Percentiles rank a stretch among this genome's conserved stretches.
Conservation (phyloP, 129 eudicot species). For the Flaveria ramosissima region DNA sequence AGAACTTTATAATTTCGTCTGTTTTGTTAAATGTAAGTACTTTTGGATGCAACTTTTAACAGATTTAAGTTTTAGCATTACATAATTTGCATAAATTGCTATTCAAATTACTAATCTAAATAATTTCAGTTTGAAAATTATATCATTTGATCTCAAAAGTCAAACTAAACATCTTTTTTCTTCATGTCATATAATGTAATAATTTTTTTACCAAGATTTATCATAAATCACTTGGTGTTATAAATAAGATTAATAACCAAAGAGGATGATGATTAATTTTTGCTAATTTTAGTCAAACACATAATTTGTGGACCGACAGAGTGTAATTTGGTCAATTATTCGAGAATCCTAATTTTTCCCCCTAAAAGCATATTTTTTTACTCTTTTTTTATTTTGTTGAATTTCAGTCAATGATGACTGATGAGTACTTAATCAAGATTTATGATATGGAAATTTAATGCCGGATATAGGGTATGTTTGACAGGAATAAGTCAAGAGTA, state of each 20-base stretch:
- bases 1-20: conserved; percentile 5
- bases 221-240: background rate
- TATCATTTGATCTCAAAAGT: background rate
- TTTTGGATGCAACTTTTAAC: background rate
- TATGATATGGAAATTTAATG: too few relatives aligned
- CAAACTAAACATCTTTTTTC: conserved; percentile 4
- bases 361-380: too few relatives aligned
- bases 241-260: background rate
- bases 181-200: background rate
- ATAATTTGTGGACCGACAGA: background rate
- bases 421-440: too few relatives aligned
- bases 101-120: background rate
- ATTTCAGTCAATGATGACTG: too few relatives aligned
- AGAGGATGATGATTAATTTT: background rate
- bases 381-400: too few relatives aligned
- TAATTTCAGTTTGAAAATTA: background rate
- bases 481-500: too few relatives aligned
- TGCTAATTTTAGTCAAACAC: background rate
- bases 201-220: background rate
- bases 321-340: background rate
- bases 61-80: background rate
- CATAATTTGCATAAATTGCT: background rate
- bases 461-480: too few relatives aligned
- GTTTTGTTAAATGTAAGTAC: conserved; percentile 1
- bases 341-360: background rate